A percentile compares a stretch with the other conserved stretches of the same genome.
Evolutionary conservation across 2,329 filamentous ascomycete genomes (phyloP).

Genomic region (Fusarium buharicum): DNA sequence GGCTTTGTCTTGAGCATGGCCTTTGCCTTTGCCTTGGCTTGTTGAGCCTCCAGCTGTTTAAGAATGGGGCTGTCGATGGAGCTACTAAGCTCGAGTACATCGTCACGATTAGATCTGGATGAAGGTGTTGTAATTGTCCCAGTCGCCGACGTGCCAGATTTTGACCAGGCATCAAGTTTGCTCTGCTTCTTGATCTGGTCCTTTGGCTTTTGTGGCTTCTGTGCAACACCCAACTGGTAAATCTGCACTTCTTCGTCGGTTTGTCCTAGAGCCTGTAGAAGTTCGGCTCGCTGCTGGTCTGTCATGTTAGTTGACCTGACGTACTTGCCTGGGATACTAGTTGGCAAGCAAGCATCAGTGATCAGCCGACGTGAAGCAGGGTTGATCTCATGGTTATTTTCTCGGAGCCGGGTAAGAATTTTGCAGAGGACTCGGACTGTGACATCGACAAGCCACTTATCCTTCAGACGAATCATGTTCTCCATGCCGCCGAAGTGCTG

Average conservation of each 20-base stretch:
- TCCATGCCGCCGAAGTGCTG: conserved; percentile 73
- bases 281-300: conserved; percentile 83
- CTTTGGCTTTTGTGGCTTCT: conserved; percentile 41
- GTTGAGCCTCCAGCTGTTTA: conserved; percentile 57
- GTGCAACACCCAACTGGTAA: conserved; percentile 53
- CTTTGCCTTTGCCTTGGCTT: conserved; percentile 48
- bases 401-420: conserved; percentile 81
- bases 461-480: conserved; percentile 90
- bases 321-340: conserved; percentile 63
- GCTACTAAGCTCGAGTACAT: conserved; percentile 58
- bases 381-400: conserved; percentile 78
- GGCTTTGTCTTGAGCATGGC: conserved; percentile 45
- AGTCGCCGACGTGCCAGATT: conserved; percentile 54
- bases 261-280: conserved; percentile 71
- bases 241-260: conserved; percentile 66
- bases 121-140: conserved; percentile 38
- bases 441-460: conserved; percentile 84
- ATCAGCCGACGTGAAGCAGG: conserved; percentile 69
- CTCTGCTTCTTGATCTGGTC: conserved; percentile 65
- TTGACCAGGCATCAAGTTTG: conserved; percentile 71
- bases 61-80: conserved; percentile 61
- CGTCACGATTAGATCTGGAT: conserved; percentile 57
- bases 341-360: conserved; percentile 71
- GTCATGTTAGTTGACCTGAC: conserved; percentile 81
- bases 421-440: conserved; percentile 86